Evolutionary conservation across 257 asterid genomes (phyloP), one percentile per base, ranked within the genome.

Genomic region (Solanum tarijense): DNA sequence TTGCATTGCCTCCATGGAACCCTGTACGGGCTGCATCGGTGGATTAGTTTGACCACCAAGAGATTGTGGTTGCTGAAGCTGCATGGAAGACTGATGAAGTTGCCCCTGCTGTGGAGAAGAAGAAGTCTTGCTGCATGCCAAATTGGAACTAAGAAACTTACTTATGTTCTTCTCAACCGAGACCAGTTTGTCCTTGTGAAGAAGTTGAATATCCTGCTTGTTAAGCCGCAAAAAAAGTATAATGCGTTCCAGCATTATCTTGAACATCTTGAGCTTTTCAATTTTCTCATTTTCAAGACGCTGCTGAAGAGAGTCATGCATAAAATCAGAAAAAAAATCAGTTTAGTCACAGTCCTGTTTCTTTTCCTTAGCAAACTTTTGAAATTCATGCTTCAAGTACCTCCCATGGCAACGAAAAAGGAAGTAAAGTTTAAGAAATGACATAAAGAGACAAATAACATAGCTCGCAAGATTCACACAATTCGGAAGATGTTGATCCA

Each of bases 281-380:
- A 94, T 91, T 79, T 94, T 94, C 71, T 95, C 99, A 83, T 90
- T 93, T 88, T 91, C 91, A 14, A 95, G 95, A 86, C 88, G 95
- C 88, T 93, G 99, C 82, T 97, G 96, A 89, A 90, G 91, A 81
- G 95, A 83, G 89, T 93, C 96, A 72, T 93, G 96, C 95, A 96
- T 94, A 91, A 93, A 90, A 83, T 58, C 85, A 87, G 84, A 23
- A 21, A 69, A 12, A 0, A 72, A 38, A 85, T 41, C 55, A 62
- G 58, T 71, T 69, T 0, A 41, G 83, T 16, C 1, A 43, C 10
- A 79, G 34, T 27, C 27, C 2, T 79, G 35, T 46, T 79, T 43
- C 66, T 79, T 43, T 35, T 12, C 39, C 85, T 14, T 27, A 27
- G 36, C 9, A 25, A 79, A 79, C 84, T 79, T 79, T 25, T 41